Evolutionary conservation across 1,284 basidiomycete species (phyloP), one percentile per base, ranked within the genome.

Genomic region (Entoloma clypeatum): DNA sequence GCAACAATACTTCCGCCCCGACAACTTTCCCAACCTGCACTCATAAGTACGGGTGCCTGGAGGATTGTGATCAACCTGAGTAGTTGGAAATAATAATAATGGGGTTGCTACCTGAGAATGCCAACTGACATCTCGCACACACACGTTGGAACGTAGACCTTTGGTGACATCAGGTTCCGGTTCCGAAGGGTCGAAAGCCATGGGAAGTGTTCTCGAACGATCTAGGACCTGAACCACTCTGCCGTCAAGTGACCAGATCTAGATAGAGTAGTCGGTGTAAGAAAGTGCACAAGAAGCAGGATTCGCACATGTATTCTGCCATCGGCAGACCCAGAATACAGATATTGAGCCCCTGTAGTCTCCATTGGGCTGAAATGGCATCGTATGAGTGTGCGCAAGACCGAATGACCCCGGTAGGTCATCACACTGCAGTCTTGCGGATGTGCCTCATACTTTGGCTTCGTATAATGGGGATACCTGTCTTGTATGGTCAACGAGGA

Each of bases 171-270:
- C 49, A 25, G 51, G 50, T 44, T 86, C 81, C 25, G 75, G 71
- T 3, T 66, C 78, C 26, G 81, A 81, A 3, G 85, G 77, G 52
- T 86, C 76, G 41, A 68, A 74, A 16, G 76, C 64, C 57, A 94
- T 79, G 0, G 91, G 81, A n/a, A 83, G 55, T 0, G 86, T 82
- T 44, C 81, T 71, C 14, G 80, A 73, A 17, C 95, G 80, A 61
- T 99, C 90, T 23, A 99, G 69, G 5, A 92, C 76, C 67, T 92
- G 81, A 13, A 87, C 83, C 14, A 92, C 64, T 16, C 75, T 75
- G 5, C 95, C 95, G 60, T 98, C 95, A 34, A 99, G 69, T 1
- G 88, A 90, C 92, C 93, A 99, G 45, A 99, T 92, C 83, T 94
- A 60, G 36, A 22, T 48, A 31, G 31, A 38, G 9, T 8, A 19